Evolutionary conservation across 106 monocot genomes (phyloP).

Genomic region (Ottelia alismoides): DNA sequence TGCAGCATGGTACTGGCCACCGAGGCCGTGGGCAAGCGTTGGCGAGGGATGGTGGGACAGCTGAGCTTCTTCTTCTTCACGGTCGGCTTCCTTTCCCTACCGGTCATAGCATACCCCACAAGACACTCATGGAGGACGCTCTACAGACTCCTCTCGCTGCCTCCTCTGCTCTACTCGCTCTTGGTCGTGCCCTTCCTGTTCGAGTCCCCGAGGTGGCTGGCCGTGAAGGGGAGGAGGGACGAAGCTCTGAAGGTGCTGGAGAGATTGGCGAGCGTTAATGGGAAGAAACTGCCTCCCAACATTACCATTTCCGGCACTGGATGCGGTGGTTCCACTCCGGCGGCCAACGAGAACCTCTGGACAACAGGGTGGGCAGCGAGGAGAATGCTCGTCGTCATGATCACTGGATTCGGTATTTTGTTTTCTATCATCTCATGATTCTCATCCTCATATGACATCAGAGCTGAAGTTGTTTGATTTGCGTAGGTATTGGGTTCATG

Average conservation of each 20-base stretch:
- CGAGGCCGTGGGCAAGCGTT: conserved; percentile 55
- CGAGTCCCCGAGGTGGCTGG: conserved; percentile 71
- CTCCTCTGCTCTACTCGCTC: conserved; percentile 44
- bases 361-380: conserved; percentile 38
- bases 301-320: not conserved
- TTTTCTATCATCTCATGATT: too few relatives aligned
- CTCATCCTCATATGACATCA: too few relatives aligned
- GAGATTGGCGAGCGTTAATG: conserved; percentile 43
- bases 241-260: conserved; percentile 41
- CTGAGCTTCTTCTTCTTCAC: conserved; percentile 87
- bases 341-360: conserved; percentile 31
- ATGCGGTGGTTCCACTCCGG: not conserved
- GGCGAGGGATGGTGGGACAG: conserved; percentile 70
- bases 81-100: conserved; percentile 63
- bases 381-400: conserved; percentile 35
- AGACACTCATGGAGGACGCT: conserved; percentile 49
- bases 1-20: conserved; percentile 76
- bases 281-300: conserved; percentile 25
- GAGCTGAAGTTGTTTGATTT: too few relatives aligned
- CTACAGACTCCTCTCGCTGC: conserved; percentile 38
- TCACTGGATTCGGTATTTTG: conserved; percentile 43
- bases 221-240: conserved; percentile 30
- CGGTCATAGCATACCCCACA: conserved; percentile 44
- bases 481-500: conserved; percentile 66
- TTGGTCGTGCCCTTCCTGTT: conserved; percentile 44